These are phyloP conservation scores for Oxyria digyna DNA, from an alignment of 148 eudicot genomes.

Conservation along the genomic window DNA sequence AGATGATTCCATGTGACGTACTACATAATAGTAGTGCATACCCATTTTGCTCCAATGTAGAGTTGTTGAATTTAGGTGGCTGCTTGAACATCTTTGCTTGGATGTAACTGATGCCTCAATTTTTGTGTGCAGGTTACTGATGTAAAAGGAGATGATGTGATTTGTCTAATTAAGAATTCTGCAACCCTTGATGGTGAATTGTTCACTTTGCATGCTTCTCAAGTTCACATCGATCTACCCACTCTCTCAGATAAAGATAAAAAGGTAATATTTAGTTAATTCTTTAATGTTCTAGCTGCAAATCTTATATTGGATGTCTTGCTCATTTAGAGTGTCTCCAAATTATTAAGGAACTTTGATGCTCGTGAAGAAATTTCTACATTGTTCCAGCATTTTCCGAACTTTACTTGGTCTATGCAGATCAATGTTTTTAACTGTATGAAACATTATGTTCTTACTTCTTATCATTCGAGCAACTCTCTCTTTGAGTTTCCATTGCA, in stretches of 20 bases:
- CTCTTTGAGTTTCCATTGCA: not conserved
- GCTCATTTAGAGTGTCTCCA: not conserved
- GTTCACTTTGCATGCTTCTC: conserved; percentile 86
- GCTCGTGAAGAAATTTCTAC: not conserved
- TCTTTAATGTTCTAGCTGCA: not conserved
- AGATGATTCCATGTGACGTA: not conserved
- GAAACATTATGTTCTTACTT: not conserved
- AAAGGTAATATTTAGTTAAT: conserved; percentile 29
- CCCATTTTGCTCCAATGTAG: not conserved
- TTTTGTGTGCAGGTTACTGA: conserved; percentile 49
- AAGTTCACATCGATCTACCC: conserved; percentile 79
- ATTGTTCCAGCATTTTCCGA: not conserved
- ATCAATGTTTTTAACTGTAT: not conserved
- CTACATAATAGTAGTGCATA: not conserved
- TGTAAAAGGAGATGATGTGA: conserved; percentile 61
- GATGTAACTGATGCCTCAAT: not conserved
- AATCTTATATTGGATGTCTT: not conserved
- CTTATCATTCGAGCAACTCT: not conserved
- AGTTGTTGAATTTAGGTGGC: not conserved
- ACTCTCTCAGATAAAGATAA: conserved; percentile 83
- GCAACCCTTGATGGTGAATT: conserved; percentile 76
- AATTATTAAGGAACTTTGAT: not conserved
- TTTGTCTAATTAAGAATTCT: conserved; percentile 75
- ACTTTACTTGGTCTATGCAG: not conserved
- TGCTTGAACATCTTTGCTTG: not conserved